Conservation (phyloP, 2,329 filamentous ascomycete genomes). For the Fusarium solani-melongenae region DNA sequence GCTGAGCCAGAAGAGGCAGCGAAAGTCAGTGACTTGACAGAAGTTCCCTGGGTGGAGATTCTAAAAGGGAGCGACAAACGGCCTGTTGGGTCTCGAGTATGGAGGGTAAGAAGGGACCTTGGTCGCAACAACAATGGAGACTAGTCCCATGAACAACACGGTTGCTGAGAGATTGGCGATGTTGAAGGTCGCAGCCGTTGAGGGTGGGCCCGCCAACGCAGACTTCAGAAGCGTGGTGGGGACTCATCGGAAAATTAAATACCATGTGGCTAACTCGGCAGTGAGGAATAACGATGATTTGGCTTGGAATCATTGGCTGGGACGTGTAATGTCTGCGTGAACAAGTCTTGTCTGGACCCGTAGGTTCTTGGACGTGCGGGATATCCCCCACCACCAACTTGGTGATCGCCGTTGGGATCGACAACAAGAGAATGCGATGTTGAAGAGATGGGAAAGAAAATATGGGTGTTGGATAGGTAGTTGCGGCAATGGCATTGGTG, state of each 20-base stretch:
- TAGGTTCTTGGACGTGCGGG: not conserved
- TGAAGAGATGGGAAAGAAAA: not conserved
- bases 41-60: constrained; percentile 69
- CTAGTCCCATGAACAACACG: constrained; percentile 8
- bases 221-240: constrained; percentile 9
- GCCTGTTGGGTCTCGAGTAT: constrained; percentile 68
- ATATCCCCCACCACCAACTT: not conserved
- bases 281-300: constrained; percentile 12
- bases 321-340: not conserved
- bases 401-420: not conserved
- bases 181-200: not conserved
- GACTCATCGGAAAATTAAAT: constrained; percentile 1
- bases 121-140: constrained; percentile 54
- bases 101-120: constrained; percentile 72
- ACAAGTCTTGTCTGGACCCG: not conserved
- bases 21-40: constrained; percentile 38
- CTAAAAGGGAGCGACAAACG: constrained; percentile 65
- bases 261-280: constrained; percentile 27
- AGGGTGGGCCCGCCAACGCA: not conserved
- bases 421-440: not conserved
- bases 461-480: not conserved
- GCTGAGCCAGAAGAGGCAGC: constrained; percentile 43
- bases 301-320: not conserved
- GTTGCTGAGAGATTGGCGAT: constrained; percentile 7
- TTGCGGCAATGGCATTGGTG: not conserved